Base-by-base conservation (phyloP, 176 grass and related monocot species). In the Musa troglodytarum region DNA sequence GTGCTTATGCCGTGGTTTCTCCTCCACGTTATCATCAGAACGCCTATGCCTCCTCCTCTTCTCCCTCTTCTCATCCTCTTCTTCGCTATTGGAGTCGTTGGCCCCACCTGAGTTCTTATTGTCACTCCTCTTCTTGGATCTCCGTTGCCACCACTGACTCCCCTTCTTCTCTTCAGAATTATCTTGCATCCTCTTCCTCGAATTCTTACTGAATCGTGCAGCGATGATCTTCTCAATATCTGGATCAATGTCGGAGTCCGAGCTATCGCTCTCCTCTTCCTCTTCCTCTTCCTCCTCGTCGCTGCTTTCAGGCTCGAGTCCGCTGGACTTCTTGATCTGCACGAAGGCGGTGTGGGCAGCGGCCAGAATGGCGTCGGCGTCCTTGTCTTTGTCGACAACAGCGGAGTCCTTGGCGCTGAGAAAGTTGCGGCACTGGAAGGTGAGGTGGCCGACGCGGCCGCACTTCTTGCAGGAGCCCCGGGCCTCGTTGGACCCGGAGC, bases 381-480 rank as follows among this genome's bases (percentile, higher is more conserved):
- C 58, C 0, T 91, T 86, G 1, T 83, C 17, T 49, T 71, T 80
- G 43, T 76, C 63, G 21, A 29, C 68, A 8, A 12, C 54, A 10
- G 29, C 53, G 12, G 51, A 21, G 6, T 80, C 65, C 82, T 97
- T 91, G 19, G 81, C 82, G 14, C 86, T 85, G 29, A 98, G 94
- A 78, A 93, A 97, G 68, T 97, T 97, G 74, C 90, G 85, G 74
- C 93, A 97, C 90, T 97, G 93, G 87, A 93, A 97, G 19, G 90
- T 97, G 73, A 97, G 89, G 63, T 97, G 93, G 11, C 93, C 93
- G 0, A 92, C 93, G 2, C 93, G 90, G 49, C 85, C 83, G 23
- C 93, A 97, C 85, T 83, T 92, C 83, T 87, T 86, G 82, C 90
- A 97, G 57, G 90, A 22, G 8, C 93, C 87, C 0, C 88, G 87